Evolutionary conservation across 2,329 filamentous ascomycete species (phyloP).

Genomic region (Chaetothyriales sp.): DNA sequence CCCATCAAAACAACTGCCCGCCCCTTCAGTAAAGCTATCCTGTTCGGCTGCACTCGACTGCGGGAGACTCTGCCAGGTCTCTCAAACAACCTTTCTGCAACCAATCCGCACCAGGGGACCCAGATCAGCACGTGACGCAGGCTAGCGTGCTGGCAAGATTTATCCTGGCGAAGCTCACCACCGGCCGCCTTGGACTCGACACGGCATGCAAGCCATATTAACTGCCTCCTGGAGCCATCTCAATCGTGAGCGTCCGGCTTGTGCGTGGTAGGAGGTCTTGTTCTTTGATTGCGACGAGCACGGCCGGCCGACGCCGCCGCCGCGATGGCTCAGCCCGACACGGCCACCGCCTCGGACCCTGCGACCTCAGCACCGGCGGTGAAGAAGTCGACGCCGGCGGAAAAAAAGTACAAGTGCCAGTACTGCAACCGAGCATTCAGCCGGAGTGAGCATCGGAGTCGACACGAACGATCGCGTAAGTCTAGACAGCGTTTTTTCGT

Average conservation of each 20-base stretch:
- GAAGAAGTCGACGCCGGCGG: slow-evolving; percentile 59
- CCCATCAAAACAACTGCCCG: background rate
- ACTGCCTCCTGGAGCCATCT: slow-evolving; percentile 13
- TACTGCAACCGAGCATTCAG: slow-evolving; percentile 97
- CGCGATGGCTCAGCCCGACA: slow-evolving; percentile 11
- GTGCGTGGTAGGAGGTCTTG: slow-evolving; percentile 16
- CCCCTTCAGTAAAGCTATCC: background rate
- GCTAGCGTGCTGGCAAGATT: background rate
- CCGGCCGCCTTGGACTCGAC: background rate
- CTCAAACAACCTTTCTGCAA: background rate
- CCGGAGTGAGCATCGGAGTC: slow-evolving; percentile 87
- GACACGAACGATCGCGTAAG: slow-evolving; percentile 97
- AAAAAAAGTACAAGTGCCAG: slow-evolving; percentile 99
- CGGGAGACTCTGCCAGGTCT: background rate
- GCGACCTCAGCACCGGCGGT: slow-evolving; percentile 34
- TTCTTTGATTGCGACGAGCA: slow-evolving; percentile 8
- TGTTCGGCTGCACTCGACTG: background rate
- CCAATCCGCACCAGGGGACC: background rate
- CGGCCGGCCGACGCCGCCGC: background rate
- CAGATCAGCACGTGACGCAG: background rate
- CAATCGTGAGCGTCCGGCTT: slow-evolving; percentile 17
- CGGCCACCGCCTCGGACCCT: slow-evolving; percentile 17
- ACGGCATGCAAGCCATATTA: slow-evolving; percentile 12
- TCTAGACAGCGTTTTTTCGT: slow-evolving; percentile 24
- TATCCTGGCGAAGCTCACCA: background rate